Conservation (phyloP, 306 rosid genomes). For the Herpetospermum pedunculosum region DNA sequence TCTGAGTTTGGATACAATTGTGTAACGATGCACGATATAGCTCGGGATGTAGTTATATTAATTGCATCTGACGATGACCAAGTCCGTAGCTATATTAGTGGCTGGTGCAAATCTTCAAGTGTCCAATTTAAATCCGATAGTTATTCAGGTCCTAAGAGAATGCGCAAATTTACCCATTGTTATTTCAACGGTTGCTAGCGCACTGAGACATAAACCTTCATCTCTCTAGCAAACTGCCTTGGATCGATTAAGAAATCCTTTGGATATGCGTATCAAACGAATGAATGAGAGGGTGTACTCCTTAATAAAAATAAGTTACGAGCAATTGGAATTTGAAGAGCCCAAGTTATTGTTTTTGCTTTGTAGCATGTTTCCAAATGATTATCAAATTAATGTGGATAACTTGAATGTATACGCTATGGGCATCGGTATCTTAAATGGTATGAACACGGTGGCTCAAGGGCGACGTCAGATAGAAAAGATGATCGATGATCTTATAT, state of each 20-base stretch:
- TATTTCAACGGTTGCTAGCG: constrained; percentile 18
- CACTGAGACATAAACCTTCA: neutral
- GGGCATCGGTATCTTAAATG: neutral
- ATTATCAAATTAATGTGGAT: neutral
- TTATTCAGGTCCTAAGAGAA: constrained; percentile 14
- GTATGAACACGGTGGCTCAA: neutral
- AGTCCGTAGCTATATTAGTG: no score
- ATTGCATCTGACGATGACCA: no score
- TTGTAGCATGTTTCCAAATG: neutral
- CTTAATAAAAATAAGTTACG: neutral
- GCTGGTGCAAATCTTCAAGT: no score
- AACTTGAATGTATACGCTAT: neutral
- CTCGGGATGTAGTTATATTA: no score
- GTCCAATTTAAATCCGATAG: neutral
- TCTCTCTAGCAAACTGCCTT: neutral
- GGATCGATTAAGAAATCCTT: neutral
- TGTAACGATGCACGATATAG: no score
- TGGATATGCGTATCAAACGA: neutral
- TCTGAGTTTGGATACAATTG: no score
- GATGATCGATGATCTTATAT: constrained; percentile 10
- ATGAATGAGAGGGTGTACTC: neutral
- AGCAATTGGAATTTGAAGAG: neutral
- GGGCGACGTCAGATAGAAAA: neutral
- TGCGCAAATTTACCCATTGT: constrained; percentile 32
- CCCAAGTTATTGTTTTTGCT: neutral